Evolutionary conservation across 305 asterid genomes (phyloP), one percentile per base, ranked within the genome.

Genomic region (Nicotiana rustica): DNA sequence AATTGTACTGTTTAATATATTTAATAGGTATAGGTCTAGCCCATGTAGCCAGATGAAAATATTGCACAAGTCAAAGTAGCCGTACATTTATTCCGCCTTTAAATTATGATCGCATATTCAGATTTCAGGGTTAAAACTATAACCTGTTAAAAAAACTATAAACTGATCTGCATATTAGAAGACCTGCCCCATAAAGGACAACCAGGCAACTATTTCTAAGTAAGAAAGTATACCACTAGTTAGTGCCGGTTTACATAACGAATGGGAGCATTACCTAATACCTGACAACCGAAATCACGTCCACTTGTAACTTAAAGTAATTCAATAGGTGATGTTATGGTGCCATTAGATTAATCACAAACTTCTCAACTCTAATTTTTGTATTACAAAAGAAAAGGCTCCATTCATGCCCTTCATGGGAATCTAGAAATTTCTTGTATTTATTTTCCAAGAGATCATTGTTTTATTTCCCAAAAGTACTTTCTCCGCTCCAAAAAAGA

Each of bases 231-330:
- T 21, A 17, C 2, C 64, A 57, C n/a, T 57, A 57, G 25, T 57
- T 57, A 57, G 25, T 5, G 64, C 21, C 64, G 10, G 17, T 57
- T 17, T 10, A 10, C 35, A 64, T 21, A 13, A 64, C 4, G 5
- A 10, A 10, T 64, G 69, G 69, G 14, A 64, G 69, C 38, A 64
- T 64, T 21, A 61, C 67, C 10, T 18, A 70, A 56, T 10, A 36
- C 19, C 17, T 69, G 56, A 69, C 77, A 41, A 6, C 77, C 19
- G 77, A 70, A 17, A 18, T 57, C 21, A 17, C 64, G 19, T 19
- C 78, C 6, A 70, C 60, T 41, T 70, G 14, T 19, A 5, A 70
- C 47, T 71, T 73, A 73, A 71, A 73, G 2, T 73, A 44, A 73
- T 73, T 6, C 38, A 73, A 21, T 47, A 21, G 21, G 18, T 47